phyloP scores from a whole-genome alignment of 1,284 basidiomycete species.

The Melampsora larici-populina region DNA sequence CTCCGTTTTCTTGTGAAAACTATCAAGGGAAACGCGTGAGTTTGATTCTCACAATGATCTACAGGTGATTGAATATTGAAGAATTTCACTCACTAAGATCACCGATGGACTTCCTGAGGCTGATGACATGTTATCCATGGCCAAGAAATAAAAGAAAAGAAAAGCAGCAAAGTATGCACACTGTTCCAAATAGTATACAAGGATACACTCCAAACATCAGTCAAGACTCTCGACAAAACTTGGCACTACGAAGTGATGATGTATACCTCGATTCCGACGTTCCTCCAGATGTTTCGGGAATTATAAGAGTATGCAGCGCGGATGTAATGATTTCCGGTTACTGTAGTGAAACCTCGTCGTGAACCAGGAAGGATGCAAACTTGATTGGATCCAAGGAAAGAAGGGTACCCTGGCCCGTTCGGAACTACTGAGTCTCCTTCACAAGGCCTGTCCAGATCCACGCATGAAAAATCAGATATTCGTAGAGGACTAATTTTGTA shows the following conservation, averaged over 20 bases:
- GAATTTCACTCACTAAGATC: conserved; percentile 43
- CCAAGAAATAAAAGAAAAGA: conserved; percentile 53
- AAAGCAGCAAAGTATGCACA: not conserved
- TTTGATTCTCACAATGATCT: not conserved
- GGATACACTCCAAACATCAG: not conserved
- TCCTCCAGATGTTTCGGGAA: not conserved
- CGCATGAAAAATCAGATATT: not conserved
- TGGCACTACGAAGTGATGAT: not conserved
- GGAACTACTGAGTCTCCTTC: not conserved
- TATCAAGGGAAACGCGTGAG: not conserved
- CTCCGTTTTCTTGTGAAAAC: conserved; percentile 54
- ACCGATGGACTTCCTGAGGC: not conserved
- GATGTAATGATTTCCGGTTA: conserved; percentile 54
- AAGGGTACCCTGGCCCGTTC: not conserved
- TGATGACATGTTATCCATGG: not conserved
- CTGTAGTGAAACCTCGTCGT: conserved; percentile 51
- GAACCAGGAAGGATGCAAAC: conserved; percentile 54
- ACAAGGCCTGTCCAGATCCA: not conserved
- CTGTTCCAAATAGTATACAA: conserved; percentile 3
- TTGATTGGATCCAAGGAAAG: conserved; percentile 54
- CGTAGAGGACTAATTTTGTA: not conserved
- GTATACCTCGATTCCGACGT: not conserved
- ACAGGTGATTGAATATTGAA: not conserved
- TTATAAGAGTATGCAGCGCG: conserved; percentile 49
- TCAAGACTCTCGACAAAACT: not conserved